Conservation (phyloP, 176 grass and related monocot genomes). For the Ampelocalamus luodianensis region DNA sequence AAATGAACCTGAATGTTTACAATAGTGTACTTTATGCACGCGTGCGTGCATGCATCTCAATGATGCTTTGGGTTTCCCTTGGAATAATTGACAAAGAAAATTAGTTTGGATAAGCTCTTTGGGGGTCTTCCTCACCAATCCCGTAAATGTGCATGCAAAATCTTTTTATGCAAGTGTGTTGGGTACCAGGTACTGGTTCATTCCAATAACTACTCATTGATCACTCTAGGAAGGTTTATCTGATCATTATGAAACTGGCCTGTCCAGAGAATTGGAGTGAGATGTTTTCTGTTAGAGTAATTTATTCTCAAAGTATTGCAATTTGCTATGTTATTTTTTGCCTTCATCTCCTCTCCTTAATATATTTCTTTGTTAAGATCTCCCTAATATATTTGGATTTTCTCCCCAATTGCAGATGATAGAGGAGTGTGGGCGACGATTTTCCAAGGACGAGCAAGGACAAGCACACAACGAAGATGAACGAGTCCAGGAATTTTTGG, state of each 20-base stretch:
- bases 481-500: constrained; percentile 43
- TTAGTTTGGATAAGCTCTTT: not conserved
- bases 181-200: not conserved
- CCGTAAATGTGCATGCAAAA: not conserved
- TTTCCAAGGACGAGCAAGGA: constrained; percentile 42
- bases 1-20: not conserved
- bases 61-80: too few species aligned
- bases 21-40: not conserved
- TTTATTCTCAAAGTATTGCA: not conserved
- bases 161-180: not conserved
- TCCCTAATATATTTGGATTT: not conserved
- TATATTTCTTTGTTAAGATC: not conserved
- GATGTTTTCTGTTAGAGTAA: constrained; percentile 1
- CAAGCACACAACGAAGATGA: not conserved
- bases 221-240: not conserved
- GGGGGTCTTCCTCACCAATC: not conserved
- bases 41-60: too few species aligned
- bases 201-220: not conserved
- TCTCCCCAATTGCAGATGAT: constrained; percentile 35
- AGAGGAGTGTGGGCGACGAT: constrained; percentile 56
- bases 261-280: not conserved
- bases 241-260: not conserved
- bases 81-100: not conserved
- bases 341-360: not conserved
- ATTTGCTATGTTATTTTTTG: constrained; percentile 1